Base-by-base conservation (phyloP, 495 filamentous ascomycete genomes). In the Lentithecium fluviatile region DNA sequence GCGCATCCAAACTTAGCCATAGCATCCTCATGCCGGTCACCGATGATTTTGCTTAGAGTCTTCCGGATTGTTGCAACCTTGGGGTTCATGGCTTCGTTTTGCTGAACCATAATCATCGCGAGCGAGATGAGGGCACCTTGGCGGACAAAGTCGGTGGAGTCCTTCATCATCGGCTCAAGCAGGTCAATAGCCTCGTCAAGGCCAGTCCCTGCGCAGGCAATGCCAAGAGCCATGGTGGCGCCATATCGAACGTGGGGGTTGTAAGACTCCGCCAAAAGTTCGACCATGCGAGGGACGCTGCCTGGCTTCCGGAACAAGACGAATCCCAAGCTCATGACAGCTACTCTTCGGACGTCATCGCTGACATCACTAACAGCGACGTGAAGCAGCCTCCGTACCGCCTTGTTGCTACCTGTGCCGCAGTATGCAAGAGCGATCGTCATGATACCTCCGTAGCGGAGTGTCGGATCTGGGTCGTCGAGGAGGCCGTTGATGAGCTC, bases 1-100 rank as follows among this genome's bases (percentile, higher is more conserved):
- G 95, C 90, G 62, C 90, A 91, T 55, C 95, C 95, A 56, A 97
- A 97, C 72, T 97, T 99, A 62, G 95, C 93, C 94, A 99, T 97
- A 45, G 95, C 95, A 78, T 99, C 95, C 69, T 99, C 95, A 70
- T 99, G 95, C 25, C 95, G 85, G 71, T 99, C 95, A 42, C 88
- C 85, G 42, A 97, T 85, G 67, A 95, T 88, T 77, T 96, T 73
- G 29, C 64, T 55, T 69, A 89, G 83, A 71, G 86, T 84, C 71
- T 87, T 85, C 32, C 77, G 71, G 65, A 90, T 71, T 26, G 78
- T 79, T 10, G 77, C 77, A 54, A 89, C 88, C 74, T 89, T 86
- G 38, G 85, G 82, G 75, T 89, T 90, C 69, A 79, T 78, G 20
- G 85, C 83, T 17, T 80, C 79, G 68, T 97, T 97, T 72, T 97